phyloP scores from a whole-genome alignment of 345 rosid species.

The Rhizophora mangle region DNA sequence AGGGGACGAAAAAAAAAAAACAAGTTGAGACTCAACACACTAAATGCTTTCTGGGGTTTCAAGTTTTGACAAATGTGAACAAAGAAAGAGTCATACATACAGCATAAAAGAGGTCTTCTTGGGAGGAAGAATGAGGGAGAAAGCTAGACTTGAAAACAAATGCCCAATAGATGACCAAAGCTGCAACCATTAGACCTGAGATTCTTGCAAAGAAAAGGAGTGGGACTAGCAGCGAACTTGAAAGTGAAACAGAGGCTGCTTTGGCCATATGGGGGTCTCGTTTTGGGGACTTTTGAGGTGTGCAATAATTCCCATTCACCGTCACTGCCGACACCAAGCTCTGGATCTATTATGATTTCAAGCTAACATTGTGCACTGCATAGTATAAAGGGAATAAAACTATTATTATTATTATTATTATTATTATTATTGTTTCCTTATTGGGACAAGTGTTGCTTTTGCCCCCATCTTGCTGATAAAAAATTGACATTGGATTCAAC shows the following conservation, averaged over 20 bases:
- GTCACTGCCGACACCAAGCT: constrained; percentile 11
- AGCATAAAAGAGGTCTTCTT: constrained; percentile 56
- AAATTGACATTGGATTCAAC: no score
- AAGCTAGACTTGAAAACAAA: constrained; percentile 59
- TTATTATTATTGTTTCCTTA: no score
- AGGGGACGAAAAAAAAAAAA: background rate
- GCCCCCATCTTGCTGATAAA: no score
- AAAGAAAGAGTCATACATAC: constrained; percentile 30
- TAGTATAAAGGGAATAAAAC: no score
- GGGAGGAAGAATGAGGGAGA: constrained; percentile 44
- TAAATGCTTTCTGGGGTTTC: background rate
- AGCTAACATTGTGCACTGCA: no score
- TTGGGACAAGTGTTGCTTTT: no score
- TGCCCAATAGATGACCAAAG: constrained; percentile 67
- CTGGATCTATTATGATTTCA: no score
- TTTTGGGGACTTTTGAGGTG: background rate
- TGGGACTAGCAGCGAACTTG: constrained; percentile 30
- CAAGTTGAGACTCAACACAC: background rate
- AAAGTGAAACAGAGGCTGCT: constrained; percentile 19
- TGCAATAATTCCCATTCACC: background rate
- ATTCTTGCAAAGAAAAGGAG: constrained; percentile 66
- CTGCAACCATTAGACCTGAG: constrained; percentile 54
- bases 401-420: no score
- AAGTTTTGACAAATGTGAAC: background rate
- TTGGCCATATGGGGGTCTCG: background rate